Evolutionary conservation across 2,329 filamentous ascomycete genomes (phyloP).

Genomic region (Aureobasidium subglaciale): DNA sequence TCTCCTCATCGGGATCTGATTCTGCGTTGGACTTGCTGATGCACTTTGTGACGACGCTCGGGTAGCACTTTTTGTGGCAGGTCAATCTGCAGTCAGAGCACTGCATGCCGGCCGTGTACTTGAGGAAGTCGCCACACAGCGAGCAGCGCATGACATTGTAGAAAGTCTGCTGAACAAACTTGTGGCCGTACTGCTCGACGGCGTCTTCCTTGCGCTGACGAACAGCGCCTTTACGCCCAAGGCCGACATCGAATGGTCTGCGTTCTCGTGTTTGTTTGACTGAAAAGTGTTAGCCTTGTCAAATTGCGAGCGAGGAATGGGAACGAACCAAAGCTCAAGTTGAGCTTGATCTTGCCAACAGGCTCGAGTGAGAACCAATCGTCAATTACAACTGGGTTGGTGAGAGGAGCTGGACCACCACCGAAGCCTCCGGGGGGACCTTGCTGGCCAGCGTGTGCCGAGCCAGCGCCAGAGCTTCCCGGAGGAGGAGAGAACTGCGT

Average conservation of each 20-base stretch:
- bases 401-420: slow-evolving; percentile 40
- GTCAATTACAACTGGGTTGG: slow-evolving; percentile 61
- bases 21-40: slow-evolving; percentile 99
- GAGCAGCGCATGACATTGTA: slow-evolving; percentile 99
- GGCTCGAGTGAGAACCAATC: slow-evolving; percentile 97
- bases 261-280: slow-evolving; percentile 82
- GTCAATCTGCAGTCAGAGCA: slow-evolving; percentile 99
- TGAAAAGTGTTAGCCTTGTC: slow-evolving; percentile 21
- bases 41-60: slow-evolving; percentile 96
- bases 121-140: slow-evolving; percentile 94
- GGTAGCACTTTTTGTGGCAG: slow-evolving; percentile 95
- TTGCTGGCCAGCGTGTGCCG: slow-evolving; percentile 25
- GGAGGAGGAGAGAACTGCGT: slow-evolving; percentile 46
- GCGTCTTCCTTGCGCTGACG: slow-evolving; percentile 97
- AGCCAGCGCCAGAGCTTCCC: slow-evolving; percentile 28
- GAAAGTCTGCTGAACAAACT: slow-evolving; percentile 96
- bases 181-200: slow-evolving; percentile 98
- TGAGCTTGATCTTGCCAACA: slow-evolving; percentile 83
- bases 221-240: slow-evolving; percentile 91
- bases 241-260: slow-evolving; percentile 75
- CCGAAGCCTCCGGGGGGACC: slow-evolving; percentile 27
- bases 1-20: slow-evolving; percentile 96
- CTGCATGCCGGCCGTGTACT: slow-evolving; percentile 98
- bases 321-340: slow-evolving; percentile 69
- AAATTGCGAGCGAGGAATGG: neutral